Conservation (phyloP, 345 rosid species). For the Syzygium jambos region DNA sequence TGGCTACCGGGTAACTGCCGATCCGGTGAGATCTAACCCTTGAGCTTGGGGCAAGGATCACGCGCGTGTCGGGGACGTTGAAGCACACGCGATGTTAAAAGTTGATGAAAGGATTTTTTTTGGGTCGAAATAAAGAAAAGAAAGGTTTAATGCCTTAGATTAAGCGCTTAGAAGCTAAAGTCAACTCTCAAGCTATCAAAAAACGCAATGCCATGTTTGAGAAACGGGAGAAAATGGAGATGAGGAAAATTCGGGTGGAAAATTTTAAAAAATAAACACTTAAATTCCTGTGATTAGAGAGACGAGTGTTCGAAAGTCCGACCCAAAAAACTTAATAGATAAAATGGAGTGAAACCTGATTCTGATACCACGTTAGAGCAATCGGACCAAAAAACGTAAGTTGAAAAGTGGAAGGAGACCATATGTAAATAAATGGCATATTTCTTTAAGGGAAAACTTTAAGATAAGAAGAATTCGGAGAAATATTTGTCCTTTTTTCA, state of each 20-base stretch:
- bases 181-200: neutral
- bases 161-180: neutral
- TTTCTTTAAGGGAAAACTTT: too few relatives aligned
- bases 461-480: too few relatives aligned
- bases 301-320: neutral
- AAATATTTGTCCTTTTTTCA: too few relatives aligned
- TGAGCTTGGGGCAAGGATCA: neutral
- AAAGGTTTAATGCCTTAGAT: neutral
- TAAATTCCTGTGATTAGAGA: neutral
- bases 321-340: neutral
- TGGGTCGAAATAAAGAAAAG: too few relatives aligned
- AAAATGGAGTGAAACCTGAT: accelerated
- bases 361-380: accelerated
- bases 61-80: neutral
- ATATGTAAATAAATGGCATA: neutral
- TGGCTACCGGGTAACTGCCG: neutral
- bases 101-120: neutral
- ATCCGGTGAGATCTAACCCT: neutral
- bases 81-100: neutral
- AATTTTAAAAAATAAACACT: neutral
- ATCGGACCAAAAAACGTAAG: accelerated
- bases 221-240: neutral
- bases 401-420: accelerated
- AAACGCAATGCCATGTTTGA: neutral
- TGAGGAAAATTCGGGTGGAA: neutral